Evolutionary conservation across 441 rosid genomes (phyloP), one percentile per base, ranked within the genome.

Genomic region (Iberis amara): DNA sequence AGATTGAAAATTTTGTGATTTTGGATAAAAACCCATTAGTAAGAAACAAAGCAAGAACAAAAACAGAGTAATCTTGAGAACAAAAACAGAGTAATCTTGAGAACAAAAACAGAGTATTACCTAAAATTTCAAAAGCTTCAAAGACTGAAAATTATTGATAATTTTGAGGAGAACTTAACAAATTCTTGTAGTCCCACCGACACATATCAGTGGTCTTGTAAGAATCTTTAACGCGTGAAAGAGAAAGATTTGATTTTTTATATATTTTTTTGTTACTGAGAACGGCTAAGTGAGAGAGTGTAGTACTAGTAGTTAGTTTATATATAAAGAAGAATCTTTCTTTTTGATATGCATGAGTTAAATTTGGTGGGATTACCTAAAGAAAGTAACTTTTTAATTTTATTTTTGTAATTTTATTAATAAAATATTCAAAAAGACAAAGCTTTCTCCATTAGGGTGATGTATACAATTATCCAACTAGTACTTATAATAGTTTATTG

Each of bases 331-430:
- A 57, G 69, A 65, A 51, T 65, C 64, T 51, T 51, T 65, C 48
- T 30, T 50, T 65, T 51, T 21, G 11, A 65, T 57, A 51, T 57
- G 69, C 69, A 65, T 65, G 69, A 65, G 54, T 51, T 65, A 51
- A 57, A 65, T 44, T 57, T 52, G 8, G 59, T 58, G 69, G 69
- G 64, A 55, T 57, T 52, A 30, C 31, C 55, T 38, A 30, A 30
- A 51, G 43, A 57, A 58, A 57, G 54, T n/a, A 35, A 46, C 49
- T 57, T 57, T 57, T 40, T 26, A 3, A 28, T 37, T 43, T 26
- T 18, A 21, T 2, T 11, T 1, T 12, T 6, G 4, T 42, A 4
- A 3, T 18, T 18, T 18, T 15, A 14, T 15, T 7, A 41, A 33
- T 8, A 33, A 8, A 31, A 43, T 24, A 7, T 7, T 7, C 7